phyloP scores from a whole-genome alignment of 1,284 basidiomycete genomes.

The Ustilago shanxiensis region DNA sequence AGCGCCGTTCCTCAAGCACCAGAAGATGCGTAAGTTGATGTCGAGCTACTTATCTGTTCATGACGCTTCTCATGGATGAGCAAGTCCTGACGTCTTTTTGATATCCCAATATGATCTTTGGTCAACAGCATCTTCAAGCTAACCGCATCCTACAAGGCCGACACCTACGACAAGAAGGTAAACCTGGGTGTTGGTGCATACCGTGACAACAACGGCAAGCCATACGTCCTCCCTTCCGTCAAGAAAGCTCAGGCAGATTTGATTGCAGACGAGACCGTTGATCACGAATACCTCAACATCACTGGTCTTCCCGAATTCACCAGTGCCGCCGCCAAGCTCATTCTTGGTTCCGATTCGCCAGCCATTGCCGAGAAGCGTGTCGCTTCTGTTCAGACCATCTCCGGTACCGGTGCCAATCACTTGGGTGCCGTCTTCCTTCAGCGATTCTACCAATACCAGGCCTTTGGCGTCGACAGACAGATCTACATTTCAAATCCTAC shows the following conservation, averaged over 20 bases:
- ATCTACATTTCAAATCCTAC: constrained; percentile 90
- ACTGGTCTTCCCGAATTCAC: constrained; percentile 87
- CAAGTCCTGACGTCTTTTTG: too few species aligned
- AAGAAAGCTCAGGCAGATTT: constrained; percentile 79
- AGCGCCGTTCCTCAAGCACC: constrained; percentile 57
- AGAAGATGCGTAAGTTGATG: constrained; percentile 60
- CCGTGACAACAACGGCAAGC: constrained; percentile 71
- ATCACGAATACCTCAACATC: constrained; percentile 95
- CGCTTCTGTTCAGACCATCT: constrained; percentile 77
- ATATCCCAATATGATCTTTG: neutral
- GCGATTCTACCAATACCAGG: constrained; percentile 78
- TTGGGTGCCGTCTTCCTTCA: constrained; percentile 89
- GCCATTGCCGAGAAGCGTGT: constrained; percentile 77
- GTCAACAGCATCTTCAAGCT: constrained; percentile 82
- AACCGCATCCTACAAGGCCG: constrained; percentile 87
- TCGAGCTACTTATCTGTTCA: too few species aligned
- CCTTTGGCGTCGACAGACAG: constrained; percentile 70
- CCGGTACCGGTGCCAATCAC: constrained; percentile 95
- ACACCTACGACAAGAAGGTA: constrained; percentile 83
- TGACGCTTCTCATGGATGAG: too few species aligned
- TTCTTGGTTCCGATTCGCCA: constrained; percentile 81
- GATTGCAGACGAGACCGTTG: constrained; percentile 79
- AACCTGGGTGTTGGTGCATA: constrained; percentile 80
- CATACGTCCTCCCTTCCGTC: constrained; percentile 72
- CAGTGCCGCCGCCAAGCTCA: constrained; percentile 81